Conservation (phyloP, 306 rosid genomes). For the Sophora flavescens region DNA sequence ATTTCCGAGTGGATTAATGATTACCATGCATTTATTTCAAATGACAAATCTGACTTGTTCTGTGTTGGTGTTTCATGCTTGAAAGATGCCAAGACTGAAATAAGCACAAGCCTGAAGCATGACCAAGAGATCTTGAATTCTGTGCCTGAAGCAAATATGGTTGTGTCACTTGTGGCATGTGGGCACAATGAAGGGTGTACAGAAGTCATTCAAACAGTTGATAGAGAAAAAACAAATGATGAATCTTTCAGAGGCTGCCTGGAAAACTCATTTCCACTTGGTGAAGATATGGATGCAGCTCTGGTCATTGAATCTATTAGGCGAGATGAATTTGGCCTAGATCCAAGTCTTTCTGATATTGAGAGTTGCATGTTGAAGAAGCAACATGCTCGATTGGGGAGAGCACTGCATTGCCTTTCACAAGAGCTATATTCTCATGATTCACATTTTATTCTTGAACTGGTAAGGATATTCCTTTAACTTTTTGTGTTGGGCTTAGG, state of each 20-base stretch:
- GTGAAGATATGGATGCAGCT: constrained; percentile 65
- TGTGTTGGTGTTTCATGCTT: constrained; percentile 49
- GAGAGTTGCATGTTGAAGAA: constrained; percentile 82
- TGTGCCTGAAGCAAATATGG: constrained; percentile 52
- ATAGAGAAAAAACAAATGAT: constrained; percentile 46
- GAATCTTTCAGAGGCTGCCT: constrained; percentile 43
- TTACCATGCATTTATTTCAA: constrained; percentile 61
- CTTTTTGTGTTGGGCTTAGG: constrained; percentile 28
- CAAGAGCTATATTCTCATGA: constrained; percentile 97
- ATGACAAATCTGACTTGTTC: constrained; percentile 40
- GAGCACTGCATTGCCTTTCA: constrained; percentile 98
- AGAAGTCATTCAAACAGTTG: constrained; percentile 37
- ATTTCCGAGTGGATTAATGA: constrained; percentile 84
- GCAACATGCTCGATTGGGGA: constrained; percentile 97
- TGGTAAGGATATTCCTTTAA: constrained; percentile 63
- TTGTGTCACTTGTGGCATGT: constrained; percentile 40
- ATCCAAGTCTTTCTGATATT: constrained; percentile 65
- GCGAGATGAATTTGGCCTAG: constrained; percentile 94
- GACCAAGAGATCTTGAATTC: constrained; percentile 47
- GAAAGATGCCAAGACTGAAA: constrained; percentile 48
- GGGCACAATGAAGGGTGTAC: constrained; percentile 41
- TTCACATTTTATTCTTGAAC: constrained; percentile 96
- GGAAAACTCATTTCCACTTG: constrained; percentile 42
- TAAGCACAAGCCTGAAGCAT: constrained; percentile 37
- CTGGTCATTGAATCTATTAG: constrained; percentile 82